These are phyloP conservation scores for Wakefieldia striispora DNA, from an alignment of 768 basidiomycete genomes.

Conservation along the genomic window DNA sequence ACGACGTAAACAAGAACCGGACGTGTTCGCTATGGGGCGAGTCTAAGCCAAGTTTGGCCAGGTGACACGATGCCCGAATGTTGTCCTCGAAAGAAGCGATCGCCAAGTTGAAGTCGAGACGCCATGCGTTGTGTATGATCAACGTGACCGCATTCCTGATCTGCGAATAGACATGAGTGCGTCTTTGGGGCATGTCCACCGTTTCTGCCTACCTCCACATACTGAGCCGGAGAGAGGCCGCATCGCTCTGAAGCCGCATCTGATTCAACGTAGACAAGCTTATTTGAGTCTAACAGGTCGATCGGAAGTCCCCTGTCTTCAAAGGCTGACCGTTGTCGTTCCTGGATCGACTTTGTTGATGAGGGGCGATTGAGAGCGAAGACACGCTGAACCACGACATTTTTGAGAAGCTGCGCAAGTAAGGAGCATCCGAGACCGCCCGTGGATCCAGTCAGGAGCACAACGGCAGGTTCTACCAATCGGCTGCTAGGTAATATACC, in stretches of 20 bases:
- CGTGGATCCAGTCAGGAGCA: slow-evolving; percentile 41
- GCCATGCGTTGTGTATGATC: too few species aligned
- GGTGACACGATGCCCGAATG: too few species aligned
- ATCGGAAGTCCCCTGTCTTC: slow-evolving; percentile 28
- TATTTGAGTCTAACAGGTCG: slow-evolving; percentile 26
- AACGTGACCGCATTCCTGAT: too few species aligned
- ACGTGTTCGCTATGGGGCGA: too few species aligned
- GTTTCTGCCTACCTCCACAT: slow-evolving; percentile 10
- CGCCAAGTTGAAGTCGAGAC: too few species aligned
- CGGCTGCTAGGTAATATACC: too few species aligned
- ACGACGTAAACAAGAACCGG: slow-evolving; percentile 39
- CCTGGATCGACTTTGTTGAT: slow-evolving; percentile 9
- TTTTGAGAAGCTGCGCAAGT: slow-evolving; percentile 28
- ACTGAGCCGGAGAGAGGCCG: slow-evolving; percentile 25
- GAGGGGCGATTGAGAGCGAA: slow-evolving; percentile 36
- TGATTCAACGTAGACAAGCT: slow-evolving; percentile 36
- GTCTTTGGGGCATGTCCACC: neutral
- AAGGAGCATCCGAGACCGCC: slow-evolving; percentile 41
- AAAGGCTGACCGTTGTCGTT: slow-evolving; percentile 31
- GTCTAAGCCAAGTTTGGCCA: too few species aligned
- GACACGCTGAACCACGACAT: slow-evolving; percentile 22
- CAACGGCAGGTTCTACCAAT: slow-evolving; percentile 16
- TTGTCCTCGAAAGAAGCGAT: too few species aligned
- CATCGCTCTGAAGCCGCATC: slow-evolving; percentile 28
- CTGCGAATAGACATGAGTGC: too few species aligned